phyloP scores from a whole-genome alignment of 1,284 basidiomycete genomes.

The Microbotryum saponariae region DNA sequence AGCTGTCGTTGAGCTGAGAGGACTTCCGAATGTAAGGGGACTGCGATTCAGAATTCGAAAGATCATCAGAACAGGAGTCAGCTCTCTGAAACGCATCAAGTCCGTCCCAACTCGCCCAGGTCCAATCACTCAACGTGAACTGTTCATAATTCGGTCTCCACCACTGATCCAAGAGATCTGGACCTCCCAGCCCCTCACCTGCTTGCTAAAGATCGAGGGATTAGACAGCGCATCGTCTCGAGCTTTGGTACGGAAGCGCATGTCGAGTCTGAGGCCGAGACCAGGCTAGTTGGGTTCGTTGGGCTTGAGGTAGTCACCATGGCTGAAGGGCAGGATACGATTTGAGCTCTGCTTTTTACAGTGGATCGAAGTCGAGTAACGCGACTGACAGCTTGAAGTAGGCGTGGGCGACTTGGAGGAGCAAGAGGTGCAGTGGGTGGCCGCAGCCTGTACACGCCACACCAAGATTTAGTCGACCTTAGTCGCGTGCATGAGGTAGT shows the following conservation, averaged over 20 bases:
- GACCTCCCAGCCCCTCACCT: conserved; percentile 73
- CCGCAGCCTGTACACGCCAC: conserved; percentile 56
- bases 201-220: conserved; percentile 11
- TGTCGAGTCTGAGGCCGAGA: conserved; percentile 76
- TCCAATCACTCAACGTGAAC: conserved; percentile 70
- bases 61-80: conserved; percentile 1
- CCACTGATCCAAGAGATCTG: conserved; percentile 93
- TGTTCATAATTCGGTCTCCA: conserved; percentile 97
- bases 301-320: conserved; percentile 95
- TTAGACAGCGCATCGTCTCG: conserved; percentile 31
- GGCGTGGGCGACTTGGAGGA: conserved; percentile 95
- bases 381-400: conserved; percentile 90
- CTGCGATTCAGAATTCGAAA: conserved; percentile 45
- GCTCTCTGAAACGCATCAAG: neutral
- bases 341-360: neutral
- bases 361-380: neutral
- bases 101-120: neutral
- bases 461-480: no score
- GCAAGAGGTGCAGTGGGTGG: conserved; percentile 80
- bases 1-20: no score
- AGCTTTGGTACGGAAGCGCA: conserved; percentile 64
- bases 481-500: no score
- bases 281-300: conserved; percentile 88
- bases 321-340: conserved; percentile 48
- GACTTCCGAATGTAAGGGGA: conserved; percentile 74